phyloP scores from a whole-genome alignment of 148 eudicot genomes.

The Diospyros lotus region DNA sequence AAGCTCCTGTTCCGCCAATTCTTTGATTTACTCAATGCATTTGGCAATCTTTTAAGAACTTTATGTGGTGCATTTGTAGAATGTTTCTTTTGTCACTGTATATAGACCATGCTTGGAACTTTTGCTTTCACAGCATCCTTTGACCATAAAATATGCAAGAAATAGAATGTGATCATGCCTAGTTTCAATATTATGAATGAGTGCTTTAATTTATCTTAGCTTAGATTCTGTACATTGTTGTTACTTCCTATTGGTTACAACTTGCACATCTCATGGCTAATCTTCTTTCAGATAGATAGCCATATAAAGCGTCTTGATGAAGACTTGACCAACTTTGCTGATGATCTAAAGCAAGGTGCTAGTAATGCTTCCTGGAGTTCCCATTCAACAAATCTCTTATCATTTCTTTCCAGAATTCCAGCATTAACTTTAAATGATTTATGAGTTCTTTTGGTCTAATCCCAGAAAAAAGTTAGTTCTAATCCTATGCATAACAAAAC shows the following conservation, averaged over 20 bases:
- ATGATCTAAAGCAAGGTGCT: conserved; percentile 95
- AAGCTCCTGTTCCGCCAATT: not conserved
- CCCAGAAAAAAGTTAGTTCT: not conserved
- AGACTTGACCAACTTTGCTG: conserved; percentile 89
- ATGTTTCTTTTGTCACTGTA: not conserved
- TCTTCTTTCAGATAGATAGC: conserved; percentile 81
- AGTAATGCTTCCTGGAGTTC: conserved; percentile 7
- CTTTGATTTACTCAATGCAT: not conserved
- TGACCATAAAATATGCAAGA: not conserved
- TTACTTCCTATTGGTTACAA: not conserved
- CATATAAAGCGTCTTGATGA: conserved; percentile 96
- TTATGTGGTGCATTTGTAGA: not conserved
- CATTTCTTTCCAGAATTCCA: not conserved
- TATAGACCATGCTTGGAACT: not conserved
- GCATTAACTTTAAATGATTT: not conserved
- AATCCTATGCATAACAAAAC: not conserved
- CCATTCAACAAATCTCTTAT: conserved; percentile 5
- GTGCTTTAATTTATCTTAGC: not conserved
- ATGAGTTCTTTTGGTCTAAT: not conserved
- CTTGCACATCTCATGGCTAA: not conserved
- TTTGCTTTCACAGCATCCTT: not conserved
- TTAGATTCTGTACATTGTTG: not conserved
- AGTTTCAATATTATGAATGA: no score
- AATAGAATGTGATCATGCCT: not conserved
- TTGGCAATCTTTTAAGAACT: not conserved